A percentile compares a stretch with the other conserved stretches of the same genome.
These are phyloP conservation scores for Entomortierella lignicola DNA, from an alignment of 192 early-diverging fungal species.

Conservation along the genomic window DNA sequence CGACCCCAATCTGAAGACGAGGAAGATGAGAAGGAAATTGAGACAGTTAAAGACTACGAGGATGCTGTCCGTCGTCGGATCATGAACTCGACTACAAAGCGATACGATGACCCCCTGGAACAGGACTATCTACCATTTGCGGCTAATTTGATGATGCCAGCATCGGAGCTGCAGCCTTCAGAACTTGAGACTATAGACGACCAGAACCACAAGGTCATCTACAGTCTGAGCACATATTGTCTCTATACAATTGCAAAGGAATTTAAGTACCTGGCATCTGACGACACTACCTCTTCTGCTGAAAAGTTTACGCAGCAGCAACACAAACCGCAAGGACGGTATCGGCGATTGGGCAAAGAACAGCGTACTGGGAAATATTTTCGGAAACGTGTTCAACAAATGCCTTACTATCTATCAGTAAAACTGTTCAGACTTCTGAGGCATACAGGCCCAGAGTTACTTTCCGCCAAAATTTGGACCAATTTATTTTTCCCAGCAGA, in stretches of 20 bases:
- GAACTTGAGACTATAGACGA: background rate
- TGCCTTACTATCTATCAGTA: conserved; percentile 26
- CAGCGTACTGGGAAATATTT: background rate
- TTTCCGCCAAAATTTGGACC: conserved; percentile 35
- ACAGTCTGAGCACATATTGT: conserved; percentile 34
- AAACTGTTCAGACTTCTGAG: conserved; percentile 26
- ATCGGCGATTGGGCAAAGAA: background rate
- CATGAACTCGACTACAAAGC: conserved; percentile 22
- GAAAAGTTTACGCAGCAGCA: background rate
- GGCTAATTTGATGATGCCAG: conserved; percentile 30
- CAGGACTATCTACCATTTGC: conserved; percentile 28
- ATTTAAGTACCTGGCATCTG: conserved; percentile 26
- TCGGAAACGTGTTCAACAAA: conserved; percentile 8
- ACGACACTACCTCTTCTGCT: background rate
- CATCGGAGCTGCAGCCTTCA: background rate
- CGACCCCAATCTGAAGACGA: conserved; percentile 4
- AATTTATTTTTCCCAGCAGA: conserved; percentile 25
- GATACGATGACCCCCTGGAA: conserved; percentile 27
- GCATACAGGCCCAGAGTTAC: conserved; percentile 22
- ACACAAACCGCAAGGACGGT: background rate
- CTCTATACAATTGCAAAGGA: conserved; percentile 25
- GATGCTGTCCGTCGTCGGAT: conserved; percentile 34
- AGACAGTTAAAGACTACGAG: conserved; percentile 38
- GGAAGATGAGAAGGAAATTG: conserved; percentile 38
- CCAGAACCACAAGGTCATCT: background rate